Evolutionary conservation across 2,329 filamentous ascomycete species (phyloP), one percentile per base, ranked within the genome.

Genomic region (Pestalotiopsis sp.): DNA sequence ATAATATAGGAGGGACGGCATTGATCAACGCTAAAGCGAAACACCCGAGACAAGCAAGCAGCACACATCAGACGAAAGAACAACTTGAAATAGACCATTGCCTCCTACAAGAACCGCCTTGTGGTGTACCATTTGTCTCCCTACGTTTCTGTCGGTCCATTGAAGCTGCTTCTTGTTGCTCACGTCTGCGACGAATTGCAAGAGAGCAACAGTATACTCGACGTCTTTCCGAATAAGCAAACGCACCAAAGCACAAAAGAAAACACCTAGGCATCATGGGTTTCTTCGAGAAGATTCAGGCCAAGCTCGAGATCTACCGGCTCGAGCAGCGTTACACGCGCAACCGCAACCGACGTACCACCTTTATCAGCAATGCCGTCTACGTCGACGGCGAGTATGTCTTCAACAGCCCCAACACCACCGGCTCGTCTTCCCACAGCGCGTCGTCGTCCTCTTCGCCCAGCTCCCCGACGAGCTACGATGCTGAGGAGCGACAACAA

Each of bases 351-450:
- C 93, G 95, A 75, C 94, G 95, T 80, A 95, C 91, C 67, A 96
- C 93, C 70, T 97, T 97, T 81, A 90, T 92, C 78, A 94, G 93
- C 78, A 94, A 94, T 76, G 95, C 94, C 38, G 88, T 93, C 79
- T 98, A 98, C 81, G 92, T 98, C 72, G 94, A 98, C 79, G 96
- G 95, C 82, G 95, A 98, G 84, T 98, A 98, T 84, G 86, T 97
- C 80, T 97, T 94, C 86, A 86, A 90, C 77, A 89, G 86, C 0
- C 88, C 89, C 71, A 86, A 81, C 80, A 84, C 84, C 66, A 90
- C 87, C 1, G 87, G 87, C 68, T 89, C 87, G 20, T 89, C 86
- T 4, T 80, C 84, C 62, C 84, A 83, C 68, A 83, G 81, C 58
- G 80, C 77, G 67, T 74, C 76, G 41, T 71, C 71, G 56, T 56